These are phyloP conservation scores for Flaveria ramosissima DNA, from an alignment of 129 eudicot species.

Conservation along the genomic window DNA sequence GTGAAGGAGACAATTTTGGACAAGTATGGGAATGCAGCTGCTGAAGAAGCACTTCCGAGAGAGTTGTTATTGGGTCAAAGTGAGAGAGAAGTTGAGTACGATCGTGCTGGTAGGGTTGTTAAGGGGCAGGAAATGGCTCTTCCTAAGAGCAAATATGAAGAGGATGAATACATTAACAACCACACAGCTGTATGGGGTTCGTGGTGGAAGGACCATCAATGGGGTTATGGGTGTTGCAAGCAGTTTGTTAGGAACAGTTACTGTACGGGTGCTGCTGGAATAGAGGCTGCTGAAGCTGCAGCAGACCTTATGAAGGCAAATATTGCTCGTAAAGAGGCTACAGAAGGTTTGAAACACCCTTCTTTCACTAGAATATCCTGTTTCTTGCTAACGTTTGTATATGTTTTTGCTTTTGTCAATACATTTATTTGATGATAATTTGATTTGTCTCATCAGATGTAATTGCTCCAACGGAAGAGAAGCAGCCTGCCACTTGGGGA, in stretches of 20 bases:
- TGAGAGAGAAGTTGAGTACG: conserved; percentile 92
- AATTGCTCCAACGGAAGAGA: conserved; percentile 54
- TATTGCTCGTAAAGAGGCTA: conserved; percentile 85
- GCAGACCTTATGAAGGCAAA: conserved; percentile 90
- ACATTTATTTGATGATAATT: neutral
- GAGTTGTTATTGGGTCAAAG: conserved; percentile 91
- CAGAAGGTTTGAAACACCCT: conserved; percentile 36
- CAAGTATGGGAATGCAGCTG: conserved; percentile 89
- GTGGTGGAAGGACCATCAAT: conserved; percentile 89
- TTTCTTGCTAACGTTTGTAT: neutral
- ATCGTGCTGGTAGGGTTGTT: conserved; percentile 89
- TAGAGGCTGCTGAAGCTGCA: conserved; percentile 91
- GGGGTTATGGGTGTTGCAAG: conserved; percentile 88
- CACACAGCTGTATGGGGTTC: conserved; percentile 88
- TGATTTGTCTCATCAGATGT: conserved; percentile 36
- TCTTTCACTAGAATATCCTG: neutral
- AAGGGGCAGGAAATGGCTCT: conserved; percentile 88
- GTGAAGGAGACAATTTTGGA: conserved; percentile 77
- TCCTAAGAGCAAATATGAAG: conserved; percentile 93
- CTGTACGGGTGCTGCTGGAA: conserved; percentile 93
- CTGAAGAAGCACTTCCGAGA: conserved; percentile 64
- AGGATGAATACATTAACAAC: conserved; percentile 73
- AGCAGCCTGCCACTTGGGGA: conserved; percentile 82
- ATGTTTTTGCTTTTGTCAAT: neutral
- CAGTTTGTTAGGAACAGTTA: conserved; percentile 82